Base-by-base conservation (phyloP, 2,329 filamentous ascomycete species). In the Alternaria hordeiaustralica region DNA sequence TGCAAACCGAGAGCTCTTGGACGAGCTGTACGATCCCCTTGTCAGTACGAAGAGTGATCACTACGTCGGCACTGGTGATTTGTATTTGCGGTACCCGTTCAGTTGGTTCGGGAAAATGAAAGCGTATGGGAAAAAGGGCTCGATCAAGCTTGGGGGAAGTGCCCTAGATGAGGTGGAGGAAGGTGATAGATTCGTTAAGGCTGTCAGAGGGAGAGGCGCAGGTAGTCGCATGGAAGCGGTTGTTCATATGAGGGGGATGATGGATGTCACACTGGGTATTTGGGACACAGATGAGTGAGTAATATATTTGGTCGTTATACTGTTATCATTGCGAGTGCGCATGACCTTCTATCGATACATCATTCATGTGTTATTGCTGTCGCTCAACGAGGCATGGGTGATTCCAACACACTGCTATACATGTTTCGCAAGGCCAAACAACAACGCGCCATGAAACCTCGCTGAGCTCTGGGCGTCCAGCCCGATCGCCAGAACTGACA, bases 111-210 rank as follows among this genome's bases (percentile, higher is more conserved):
- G 36, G 1, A 41, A 2, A 1, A 41, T 41, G 36, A 1, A 41
- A 0, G 36, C 36, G 36, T 0, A 0, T 41, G 36, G 2, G 4
- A 3, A 6, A 2, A n/a, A 41, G 0, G 36, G 36, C 36, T 18
- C 15, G 36, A 41, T 41, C 36, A 41, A 18, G 9, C 3, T 41
- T 5, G 15, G 15, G n/a, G 36, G 15, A 5, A 41, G 36, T 41
- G 36, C 36, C 1, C 18, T 45, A 8, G 43, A 45, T 45, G 20
- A 45, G 6, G 6, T 45, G 2, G 20, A 45, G 43, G 18, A 45
- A 21, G 43, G 43, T 45, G 43, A 45, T 4, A 3, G 43, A 3
- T 21, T 20, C 3, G n/a, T 45, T 1, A 45, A 45, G 18, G 43
- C 43, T 21, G n/a, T 21, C 6, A 21, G 43, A 21, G 43, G 43